Percentiles rank a stretch among this genome's conserved stretches.
These are phyloP conservation scores for Acmispon strigosus DNA, from an alignment of 306 rosid genomes.

Conservation along the genomic window DNA sequence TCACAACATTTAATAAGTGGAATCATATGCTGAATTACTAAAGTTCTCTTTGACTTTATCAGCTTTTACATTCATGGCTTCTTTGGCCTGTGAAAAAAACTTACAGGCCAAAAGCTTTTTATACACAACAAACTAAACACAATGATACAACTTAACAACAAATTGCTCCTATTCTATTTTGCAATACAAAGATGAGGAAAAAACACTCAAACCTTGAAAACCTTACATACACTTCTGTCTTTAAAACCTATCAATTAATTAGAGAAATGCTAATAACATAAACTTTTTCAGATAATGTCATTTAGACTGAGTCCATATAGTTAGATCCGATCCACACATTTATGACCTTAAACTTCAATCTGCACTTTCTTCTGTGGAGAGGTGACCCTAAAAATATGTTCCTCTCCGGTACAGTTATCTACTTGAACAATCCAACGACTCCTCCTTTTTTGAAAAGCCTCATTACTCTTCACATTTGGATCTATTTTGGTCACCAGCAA, in stretches of 20 bases:
- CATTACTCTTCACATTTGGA: background rate
- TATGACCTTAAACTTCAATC: slow-evolving; percentile 10
- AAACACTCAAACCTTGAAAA: background rate
- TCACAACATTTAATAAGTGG: background rate
- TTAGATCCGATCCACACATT: too few species aligned
- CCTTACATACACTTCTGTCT: background rate
- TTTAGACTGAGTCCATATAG: too few species aligned
- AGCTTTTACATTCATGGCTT: background rate
- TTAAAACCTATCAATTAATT: background rate
- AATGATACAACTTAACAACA: background rate
- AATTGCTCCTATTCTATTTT: background rate
- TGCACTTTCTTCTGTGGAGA: slow-evolving; percentile 20
- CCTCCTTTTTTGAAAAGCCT: slow-evolving; percentile 11
- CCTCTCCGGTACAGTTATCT: slow-evolving; percentile 44
- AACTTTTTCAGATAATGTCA: too few species aligned
- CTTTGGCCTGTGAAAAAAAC: slow-evolving; percentile 5
- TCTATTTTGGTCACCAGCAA: slow-evolving; percentile 31
- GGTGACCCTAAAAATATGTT: slow-evolving; percentile 43
- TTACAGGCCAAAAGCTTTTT: background rate
- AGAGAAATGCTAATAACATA: background rate
- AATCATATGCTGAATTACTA: background rate
- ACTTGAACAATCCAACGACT: slow-evolving; percentile 45
- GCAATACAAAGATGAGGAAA: background rate
- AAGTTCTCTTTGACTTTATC: too few species aligned
- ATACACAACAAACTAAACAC: background rate